A percentile compares a stretch with the other conserved stretches of the same genome.
Evolutionary conservation across 106 monocot genomes (phyloP).

Genomic region (Dendrobium huoshanense): DNA sequence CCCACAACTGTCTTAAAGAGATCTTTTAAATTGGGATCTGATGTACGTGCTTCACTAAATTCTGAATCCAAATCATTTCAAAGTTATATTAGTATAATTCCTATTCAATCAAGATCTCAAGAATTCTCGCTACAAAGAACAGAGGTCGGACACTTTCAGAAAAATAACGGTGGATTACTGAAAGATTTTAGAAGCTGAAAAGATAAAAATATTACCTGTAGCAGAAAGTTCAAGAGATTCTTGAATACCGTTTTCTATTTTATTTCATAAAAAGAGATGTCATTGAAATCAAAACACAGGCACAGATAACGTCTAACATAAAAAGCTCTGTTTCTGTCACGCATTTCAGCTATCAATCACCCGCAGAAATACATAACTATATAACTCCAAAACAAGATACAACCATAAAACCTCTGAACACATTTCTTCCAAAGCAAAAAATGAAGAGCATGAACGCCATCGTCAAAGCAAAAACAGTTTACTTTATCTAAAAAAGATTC

Average conservation of each 20-base stretch:
- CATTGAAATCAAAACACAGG: neutral
- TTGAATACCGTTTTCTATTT: neutral
- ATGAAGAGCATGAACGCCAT: neutral
- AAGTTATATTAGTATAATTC: neutral
- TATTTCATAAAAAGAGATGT: neutral
- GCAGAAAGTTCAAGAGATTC: neutral
- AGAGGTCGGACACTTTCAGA: neutral
- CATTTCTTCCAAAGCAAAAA: neutral
- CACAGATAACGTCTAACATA: neutral
- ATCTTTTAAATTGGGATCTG: too few relatives aligned
- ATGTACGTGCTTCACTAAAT: too few relatives aligned
- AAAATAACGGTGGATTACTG: neutral
- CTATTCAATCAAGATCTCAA: neutral
- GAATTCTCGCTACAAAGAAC: neutral
- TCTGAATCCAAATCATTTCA: too few relatives aligned
- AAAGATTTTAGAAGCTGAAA: neutral
- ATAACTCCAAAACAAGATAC: neutral
- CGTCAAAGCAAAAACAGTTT: neutral
- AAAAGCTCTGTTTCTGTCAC: neutral
- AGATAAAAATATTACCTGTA: neutral
- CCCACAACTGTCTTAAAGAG: neutral
- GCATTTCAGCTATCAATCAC: neutral
- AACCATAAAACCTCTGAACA: neutral
- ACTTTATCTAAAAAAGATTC: neutral
- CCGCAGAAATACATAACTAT: neutral